Evolutionary conservation across 2,329 filamentous ascomycete genomes (phyloP), one percentile per base, ranked within the genome.

Genomic region (Alternaria arborescens): DNA sequence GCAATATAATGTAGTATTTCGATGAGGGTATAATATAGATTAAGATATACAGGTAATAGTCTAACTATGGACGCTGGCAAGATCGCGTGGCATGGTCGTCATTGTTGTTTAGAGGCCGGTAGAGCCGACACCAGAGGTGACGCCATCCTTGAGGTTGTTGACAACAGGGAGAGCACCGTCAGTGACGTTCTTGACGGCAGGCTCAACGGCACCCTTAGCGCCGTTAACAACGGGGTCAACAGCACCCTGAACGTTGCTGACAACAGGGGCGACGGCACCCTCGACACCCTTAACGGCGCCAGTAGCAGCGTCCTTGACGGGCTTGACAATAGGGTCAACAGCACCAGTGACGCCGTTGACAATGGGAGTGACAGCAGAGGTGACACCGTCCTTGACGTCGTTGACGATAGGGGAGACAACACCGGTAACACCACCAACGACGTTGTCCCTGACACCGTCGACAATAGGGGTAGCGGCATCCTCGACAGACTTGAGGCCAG

Each of bases 1-100:
- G 40, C 12, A 24, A 42, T 24, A 16, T 22, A 48, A 16, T n/a
- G 32, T 22, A 16, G 14, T 50, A 26, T 50, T 36, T 36, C 20
- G 46, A 50, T 24, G 14, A 50, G 30, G 30, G 32, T 30, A 24
- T 50, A 50, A 34, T 50, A 38, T 11, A 36, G 46, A 50, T 50
- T 50, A 38, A 34, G 32, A 14, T 50, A 50, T 50, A 38, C 22
- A 30, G 11, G 22, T 24, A 38, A 2, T 7, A 22, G 32, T 50
- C 46, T 8, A 34, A 32, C 46, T 50, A 50, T 24, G 30, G 30
- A 38, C 30, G 30, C 32, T 38, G 46, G 32, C 3, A 50, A 50
- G 20, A 36, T 50, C 22, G 32, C 46, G 46, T 24, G 34, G 46
- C 46, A 38, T 50, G 30, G 36, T 36, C 46, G 20, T 36, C 20